Conservation (phyloP, 176 grass and related monocot species). For the Carex pumila region DNA sequence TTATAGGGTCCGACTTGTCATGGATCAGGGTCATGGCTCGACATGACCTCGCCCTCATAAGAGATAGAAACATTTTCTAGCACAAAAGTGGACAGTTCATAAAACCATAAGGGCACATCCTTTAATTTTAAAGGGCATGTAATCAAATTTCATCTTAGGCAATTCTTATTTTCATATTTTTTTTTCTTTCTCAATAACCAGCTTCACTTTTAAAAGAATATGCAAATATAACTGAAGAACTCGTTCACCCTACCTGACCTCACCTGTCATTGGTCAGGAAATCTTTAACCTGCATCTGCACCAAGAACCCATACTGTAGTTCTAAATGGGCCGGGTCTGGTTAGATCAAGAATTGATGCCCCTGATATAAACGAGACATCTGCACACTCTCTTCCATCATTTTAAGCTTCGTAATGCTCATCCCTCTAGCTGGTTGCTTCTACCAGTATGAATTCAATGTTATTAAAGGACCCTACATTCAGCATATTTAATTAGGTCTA, state of each 20-base stretch:
- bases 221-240: neutral
- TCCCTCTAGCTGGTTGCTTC: neutral
- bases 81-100: neutral
- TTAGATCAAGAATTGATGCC: neutral
- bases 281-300: neutral
- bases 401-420: neutral
- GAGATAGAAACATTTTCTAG: neutral
- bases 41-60: neutral
- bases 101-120: neutral
- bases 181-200: neutral
- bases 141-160: neutral
- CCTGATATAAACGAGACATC: neutral
- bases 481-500: neutral
- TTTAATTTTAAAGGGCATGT: neutral
- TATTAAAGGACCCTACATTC: neutral
- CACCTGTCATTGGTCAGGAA: neutral
- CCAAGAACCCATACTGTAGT: neutral
- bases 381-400: neutral
- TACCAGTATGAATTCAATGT: neutral
- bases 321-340: neutral
- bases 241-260: neutral
- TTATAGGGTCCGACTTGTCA: neutral
- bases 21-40: neutral
- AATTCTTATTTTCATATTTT: neutral
- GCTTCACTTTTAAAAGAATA: neutral